Conservation (phyloP, 2,329 filamentous ascomycete species). For the Aurifilum marmelostoma region DNA sequence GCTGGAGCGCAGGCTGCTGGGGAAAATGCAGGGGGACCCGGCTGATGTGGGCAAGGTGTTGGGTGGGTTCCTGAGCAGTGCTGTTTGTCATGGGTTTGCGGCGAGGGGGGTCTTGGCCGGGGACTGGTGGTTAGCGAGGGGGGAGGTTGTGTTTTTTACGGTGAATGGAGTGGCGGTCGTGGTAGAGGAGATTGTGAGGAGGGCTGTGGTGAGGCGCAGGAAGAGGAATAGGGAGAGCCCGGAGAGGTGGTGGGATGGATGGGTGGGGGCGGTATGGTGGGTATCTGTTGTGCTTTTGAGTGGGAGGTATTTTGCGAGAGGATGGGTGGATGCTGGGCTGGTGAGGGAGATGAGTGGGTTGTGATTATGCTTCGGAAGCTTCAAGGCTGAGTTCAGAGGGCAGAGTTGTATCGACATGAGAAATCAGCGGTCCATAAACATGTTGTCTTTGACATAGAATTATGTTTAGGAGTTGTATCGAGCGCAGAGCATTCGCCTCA, state of each 20-base stretch:
- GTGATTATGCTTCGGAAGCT: neutral
- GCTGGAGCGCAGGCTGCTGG: slow-evolving; percentile 43
- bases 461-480: too few relatives aligned
- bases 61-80: slow-evolving; percentile 45
- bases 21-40: slow-evolving; percentile 38
- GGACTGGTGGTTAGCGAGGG: slow-evolving; percentile 37
- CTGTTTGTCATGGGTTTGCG: slow-evolving; percentile 45
- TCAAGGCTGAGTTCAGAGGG: neutral
- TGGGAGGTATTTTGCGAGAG: slow-evolving; percentile 46
- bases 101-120: slow-evolving; percentile 45
- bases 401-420: too few relatives aligned
- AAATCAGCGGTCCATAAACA: too few relatives aligned
- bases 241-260: slow-evolving; percentile 38
- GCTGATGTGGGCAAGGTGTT: slow-evolving; percentile 48
- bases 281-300: slow-evolving; percentile 42
- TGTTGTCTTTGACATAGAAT: too few relatives aligned
- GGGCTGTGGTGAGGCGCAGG: slow-evolving; percentile 31
- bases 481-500: neutral
- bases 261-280: slow-evolving; percentile 46
- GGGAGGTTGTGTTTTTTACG: slow-evolving; percentile 40
- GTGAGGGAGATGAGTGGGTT: slow-evolving; percentile 35
- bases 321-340: slow-evolving; percentile 46
- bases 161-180: slow-evolving; percentile 40
- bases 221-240: slow-evolving; percentile 16
- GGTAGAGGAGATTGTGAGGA: slow-evolving; percentile 35